Evolutionary conservation across 805 yeast genomes (phyloP).

Genomic region (Ogataea saltuana): DNA sequence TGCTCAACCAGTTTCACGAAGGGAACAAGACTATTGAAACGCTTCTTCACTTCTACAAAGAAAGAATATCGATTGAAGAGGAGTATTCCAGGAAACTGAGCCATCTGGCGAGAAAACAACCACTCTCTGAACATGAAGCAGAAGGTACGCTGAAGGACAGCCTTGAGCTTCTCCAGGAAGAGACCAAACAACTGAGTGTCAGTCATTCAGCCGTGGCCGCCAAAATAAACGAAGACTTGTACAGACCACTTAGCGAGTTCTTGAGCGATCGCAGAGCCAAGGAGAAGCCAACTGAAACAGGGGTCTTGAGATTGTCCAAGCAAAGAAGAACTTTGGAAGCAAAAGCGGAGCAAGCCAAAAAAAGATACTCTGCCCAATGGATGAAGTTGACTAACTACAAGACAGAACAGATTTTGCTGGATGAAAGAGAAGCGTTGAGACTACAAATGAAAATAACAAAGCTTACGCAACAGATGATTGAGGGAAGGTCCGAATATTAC

Average conservation of each 20-base stretch:
- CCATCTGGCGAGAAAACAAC: conserved; percentile 45
- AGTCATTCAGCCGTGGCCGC: conserved; percentile 54
- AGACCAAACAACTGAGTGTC: conserved; percentile 58
- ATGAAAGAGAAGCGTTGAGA: conserved; percentile 72
- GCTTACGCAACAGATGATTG: conserved; percentile 43
- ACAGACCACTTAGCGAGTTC: conserved; percentile 55
- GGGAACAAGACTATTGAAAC: conserved; percentile 60
- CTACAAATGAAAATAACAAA: conserved; percentile 56
- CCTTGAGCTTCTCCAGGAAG: conserved; percentile 56
- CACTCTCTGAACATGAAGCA: conserved; percentile 38
- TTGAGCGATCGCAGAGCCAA: conserved; percentile 50
- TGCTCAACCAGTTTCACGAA: conserved; percentile 58
- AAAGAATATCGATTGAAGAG: conserved; percentile 63
- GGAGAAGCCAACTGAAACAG: conserved; percentile 56
- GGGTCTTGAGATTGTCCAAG: conserved; percentile 53
- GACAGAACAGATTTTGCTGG: conserved; percentile 64
- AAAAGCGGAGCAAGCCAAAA: conserved; percentile 41
- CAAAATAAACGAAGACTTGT: conserved; percentile 52
- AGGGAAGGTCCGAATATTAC: conserved; percentile 57
- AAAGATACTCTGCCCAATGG: conserved; percentile 58
- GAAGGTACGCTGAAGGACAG: conserved; percentile 60
- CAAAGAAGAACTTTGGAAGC: conserved; percentile 42
- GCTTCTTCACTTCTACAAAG: conserved; percentile 50
- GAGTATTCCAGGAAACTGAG: conserved; percentile 64
- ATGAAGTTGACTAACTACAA: conserved; percentile 56